Percentiles rank a stretch among this genome's conserved stretches.
phyloP scores from a whole-genome alignment of 2,329 filamentous ascomycete genomes.

The Xylaria sp. region DNA sequence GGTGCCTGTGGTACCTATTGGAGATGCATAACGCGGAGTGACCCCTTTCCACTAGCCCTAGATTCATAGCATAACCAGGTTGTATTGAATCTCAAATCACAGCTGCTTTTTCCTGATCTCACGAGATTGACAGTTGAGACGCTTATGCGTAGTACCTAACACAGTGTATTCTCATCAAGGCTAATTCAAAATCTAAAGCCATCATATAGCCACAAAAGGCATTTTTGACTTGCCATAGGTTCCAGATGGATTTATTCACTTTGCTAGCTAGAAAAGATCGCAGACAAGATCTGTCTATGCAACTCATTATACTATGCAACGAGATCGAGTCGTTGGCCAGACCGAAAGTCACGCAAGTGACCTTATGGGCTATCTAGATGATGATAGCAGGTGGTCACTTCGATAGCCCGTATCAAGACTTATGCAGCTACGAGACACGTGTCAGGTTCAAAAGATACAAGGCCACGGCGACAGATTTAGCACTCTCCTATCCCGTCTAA shows the following conservation, averaged over 20 bases:
- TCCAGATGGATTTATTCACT: not conserved
- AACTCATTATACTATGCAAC: not conserved
- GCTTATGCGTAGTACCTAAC: no score
- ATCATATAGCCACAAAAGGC: no score
- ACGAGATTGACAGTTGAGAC: not conserved
- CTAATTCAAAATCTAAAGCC: no score
- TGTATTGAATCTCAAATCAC: not conserved
- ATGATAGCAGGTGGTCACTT: not conserved
- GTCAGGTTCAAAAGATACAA: no score
- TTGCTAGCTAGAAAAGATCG: not conserved
- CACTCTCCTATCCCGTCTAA: not conserved
- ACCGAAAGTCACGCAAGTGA: not conserved
- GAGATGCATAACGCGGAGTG: not conserved
- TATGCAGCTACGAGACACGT: no score
- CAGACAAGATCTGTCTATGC: not conserved
- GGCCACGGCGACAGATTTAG: not conserved
- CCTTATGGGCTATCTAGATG: not conserved
- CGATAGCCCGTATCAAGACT: not conserved
- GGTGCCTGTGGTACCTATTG: no score
- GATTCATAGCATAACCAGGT: no score
- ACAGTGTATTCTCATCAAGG: not conserved
- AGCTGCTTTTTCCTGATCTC: not conserved
- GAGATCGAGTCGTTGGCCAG: not conserved
- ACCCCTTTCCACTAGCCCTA: not conserved
- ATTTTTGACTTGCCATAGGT: no score